These are phyloP conservation scores for Suillus fuscotomentosus DNA, from an alignment of 768 basidiomycete species.

Conservation along the genomic window DNA sequence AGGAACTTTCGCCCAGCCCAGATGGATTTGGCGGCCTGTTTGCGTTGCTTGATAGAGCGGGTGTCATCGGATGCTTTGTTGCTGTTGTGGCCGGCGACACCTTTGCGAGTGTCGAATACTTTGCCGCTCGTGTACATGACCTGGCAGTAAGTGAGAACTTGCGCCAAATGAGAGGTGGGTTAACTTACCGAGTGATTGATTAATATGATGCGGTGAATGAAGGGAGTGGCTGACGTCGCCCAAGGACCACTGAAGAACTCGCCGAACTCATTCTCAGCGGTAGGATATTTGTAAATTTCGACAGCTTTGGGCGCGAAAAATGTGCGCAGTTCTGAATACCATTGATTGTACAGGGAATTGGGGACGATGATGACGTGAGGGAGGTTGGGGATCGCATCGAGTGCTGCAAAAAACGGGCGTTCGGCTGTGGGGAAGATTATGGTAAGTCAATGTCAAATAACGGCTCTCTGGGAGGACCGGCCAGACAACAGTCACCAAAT, in stretches of 20 bases:
- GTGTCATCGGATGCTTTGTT: background rate
- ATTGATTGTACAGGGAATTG: background rate
- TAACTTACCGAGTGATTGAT: conserved; percentile 1
- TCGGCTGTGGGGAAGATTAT: background rate
- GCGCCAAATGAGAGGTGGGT: too few relatives aligned
- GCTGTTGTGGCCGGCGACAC: background rate
- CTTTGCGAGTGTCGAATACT: background rate
- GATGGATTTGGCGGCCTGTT: background rate
- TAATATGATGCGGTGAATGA: background rate
- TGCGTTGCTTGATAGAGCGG: background rate
- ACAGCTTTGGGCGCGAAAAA: background rate
- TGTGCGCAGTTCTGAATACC: background rate
- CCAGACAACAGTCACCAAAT: too few relatives aligned
- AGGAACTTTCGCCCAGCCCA: conserved; percentile 14
- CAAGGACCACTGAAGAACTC: background rate
- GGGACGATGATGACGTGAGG: conserved; percentile 4
- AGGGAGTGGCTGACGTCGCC: background rate
- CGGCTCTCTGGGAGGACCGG: background rate
- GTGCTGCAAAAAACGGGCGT: conserved; percentile 1
- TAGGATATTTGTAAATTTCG: background rate
- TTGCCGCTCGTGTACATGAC: background rate
- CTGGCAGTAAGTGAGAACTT: background rate
- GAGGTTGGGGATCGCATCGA: background rate
- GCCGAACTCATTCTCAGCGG: background rate
- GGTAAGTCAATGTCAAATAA: background rate